These are phyloP conservation scores for Heterobasidion irregulare DNA, from an alignment of 1,284 basidiomycete genomes.

Conservation along the genomic window DNA sequence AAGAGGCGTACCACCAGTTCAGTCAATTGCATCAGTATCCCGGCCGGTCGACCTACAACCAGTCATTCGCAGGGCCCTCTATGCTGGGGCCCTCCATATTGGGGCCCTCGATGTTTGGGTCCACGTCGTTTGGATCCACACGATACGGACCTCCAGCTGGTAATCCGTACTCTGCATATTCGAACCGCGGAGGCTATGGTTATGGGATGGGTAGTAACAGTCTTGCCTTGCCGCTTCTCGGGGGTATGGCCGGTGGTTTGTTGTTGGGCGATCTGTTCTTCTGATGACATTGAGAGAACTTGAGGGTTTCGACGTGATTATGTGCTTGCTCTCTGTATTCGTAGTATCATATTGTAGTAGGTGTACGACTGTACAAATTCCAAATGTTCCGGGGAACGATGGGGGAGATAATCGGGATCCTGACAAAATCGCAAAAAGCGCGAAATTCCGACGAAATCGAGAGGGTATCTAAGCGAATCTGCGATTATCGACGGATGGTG, in stretches of 20 bases:
- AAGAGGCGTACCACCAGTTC: background rate
- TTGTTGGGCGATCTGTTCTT: background rate
- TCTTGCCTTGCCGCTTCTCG: background rate
- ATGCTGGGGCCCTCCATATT: background rate
- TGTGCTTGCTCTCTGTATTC: no score
- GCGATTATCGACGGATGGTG: background rate
- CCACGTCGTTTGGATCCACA: no score
- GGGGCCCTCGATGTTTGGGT: background rate
- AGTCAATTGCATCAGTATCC: no score
- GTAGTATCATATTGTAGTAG: no score
- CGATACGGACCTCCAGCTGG: no score
- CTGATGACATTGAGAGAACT: background rate
- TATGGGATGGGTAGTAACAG: background rate
- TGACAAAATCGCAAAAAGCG: background rate
- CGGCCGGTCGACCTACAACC: background rate
- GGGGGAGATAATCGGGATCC: no score
- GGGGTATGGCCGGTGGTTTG: background rate
- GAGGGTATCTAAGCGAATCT: background rate
- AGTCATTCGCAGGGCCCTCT: background rate
- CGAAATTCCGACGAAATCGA: background rate
- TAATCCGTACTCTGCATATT: no score
- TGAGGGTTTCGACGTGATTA: no score
- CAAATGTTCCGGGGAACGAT: no score
- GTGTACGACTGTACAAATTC: no score
- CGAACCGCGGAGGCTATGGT: background rate